phyloP scores from a whole-genome alignment of 495 filamentous ascomycete genomes.

The Chaetomium fimeti region DNA sequence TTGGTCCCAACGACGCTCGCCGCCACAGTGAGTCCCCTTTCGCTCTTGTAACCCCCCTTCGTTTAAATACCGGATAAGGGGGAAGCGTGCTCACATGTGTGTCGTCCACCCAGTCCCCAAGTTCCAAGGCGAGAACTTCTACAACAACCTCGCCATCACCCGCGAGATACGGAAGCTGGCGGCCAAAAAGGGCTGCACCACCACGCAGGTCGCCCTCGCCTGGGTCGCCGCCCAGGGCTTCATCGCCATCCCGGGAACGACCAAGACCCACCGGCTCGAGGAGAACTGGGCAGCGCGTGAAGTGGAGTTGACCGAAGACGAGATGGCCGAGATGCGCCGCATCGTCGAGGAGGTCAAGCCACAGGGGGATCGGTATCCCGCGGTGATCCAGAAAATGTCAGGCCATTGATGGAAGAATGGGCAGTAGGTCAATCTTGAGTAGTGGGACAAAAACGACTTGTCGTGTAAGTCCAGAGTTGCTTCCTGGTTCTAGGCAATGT shows the following conservation, averaged over 20 bases:
- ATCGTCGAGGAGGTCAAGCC: slow-evolving; percentile 3
- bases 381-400: background rate
- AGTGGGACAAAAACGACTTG: background rate
- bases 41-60: background rate
- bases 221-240: slow-evolving; percentile 49
- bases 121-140: slow-evolving; percentile 54
- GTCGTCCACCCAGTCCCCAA: slow-evolving; percentile 39
- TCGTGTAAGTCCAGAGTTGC: background rate
- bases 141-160: slow-evolving; percentile 48
- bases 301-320: background rate
- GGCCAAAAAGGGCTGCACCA: slow-evolving; percentile 40
- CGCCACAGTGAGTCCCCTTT: slow-evolving; percentile 21
- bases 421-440: background rate
- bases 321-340: background rate
- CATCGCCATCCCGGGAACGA: slow-evolving; percentile 51
- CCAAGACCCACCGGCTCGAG: slow-evolving; percentile 44
- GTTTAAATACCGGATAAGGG: background rate
- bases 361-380: background rate
- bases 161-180: slow-evolving; percentile 48
- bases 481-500: background rate
- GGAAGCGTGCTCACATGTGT: background rate
- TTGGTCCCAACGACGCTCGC: slow-evolving; percentile 47
- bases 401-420: slow-evolving; percentile 1
- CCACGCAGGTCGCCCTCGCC: slow-evolving; percentile 47
- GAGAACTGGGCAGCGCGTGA: slow-evolving; percentile 32